A percentile compares a stretch with the other conserved stretches of the same genome.
Conservation (phyloP, 2,329 filamentous ascomycete genomes). For the Pyrenophora seminiperda region DNA sequence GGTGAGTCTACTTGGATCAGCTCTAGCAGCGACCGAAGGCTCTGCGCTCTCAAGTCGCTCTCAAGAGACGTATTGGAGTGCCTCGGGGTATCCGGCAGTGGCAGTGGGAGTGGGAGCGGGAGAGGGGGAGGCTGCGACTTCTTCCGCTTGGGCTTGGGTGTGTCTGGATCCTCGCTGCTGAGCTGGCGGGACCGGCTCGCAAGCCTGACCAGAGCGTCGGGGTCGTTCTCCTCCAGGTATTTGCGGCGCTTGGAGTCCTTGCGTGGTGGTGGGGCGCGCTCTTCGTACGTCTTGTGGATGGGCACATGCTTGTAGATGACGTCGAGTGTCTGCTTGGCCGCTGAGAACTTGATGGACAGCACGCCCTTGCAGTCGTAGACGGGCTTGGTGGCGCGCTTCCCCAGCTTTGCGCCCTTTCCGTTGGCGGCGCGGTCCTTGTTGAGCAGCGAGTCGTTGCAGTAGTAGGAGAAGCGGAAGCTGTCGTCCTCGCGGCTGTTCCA, state of each 20-base stretch:
- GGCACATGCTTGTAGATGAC: conserved; percentile 55
- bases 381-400: conserved; percentile 50
- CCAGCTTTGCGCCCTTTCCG: conserved; percentile 47
- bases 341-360: conserved; percentile 56
- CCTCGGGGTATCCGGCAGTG: conserved; percentile 25
- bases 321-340: conserved; percentile 48
- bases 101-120: no score
- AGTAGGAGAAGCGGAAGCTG: conserved; percentile 55
- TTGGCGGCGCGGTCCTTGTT: conserved; percentile 58
- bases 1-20: conserved; percentile 39
- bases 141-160: conserved; percentile 31
- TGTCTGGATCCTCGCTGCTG: conserved; percentile 25
- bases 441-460: conserved; percentile 57
- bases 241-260: conserved; percentile 48
- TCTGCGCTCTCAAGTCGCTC: conserved; percentile 46
- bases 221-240: conserved; percentile 43
- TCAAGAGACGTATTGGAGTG: conserved; percentile 45
- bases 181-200: conserved; percentile 31
- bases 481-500: conserved; percentile 56
- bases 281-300: conserved; percentile 54
- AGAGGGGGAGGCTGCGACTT: conserved; percentile 24
- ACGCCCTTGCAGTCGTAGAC: conserved; percentile 57
- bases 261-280: conserved; percentile 49
- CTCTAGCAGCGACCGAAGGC: conserved; percentile 45
- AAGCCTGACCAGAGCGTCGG: conserved; percentile 38